These are phyloP conservation scores for Saturnispora sanitii DNA, from an alignment of 805 yeast species.

Conservation along the genomic window DNA sequence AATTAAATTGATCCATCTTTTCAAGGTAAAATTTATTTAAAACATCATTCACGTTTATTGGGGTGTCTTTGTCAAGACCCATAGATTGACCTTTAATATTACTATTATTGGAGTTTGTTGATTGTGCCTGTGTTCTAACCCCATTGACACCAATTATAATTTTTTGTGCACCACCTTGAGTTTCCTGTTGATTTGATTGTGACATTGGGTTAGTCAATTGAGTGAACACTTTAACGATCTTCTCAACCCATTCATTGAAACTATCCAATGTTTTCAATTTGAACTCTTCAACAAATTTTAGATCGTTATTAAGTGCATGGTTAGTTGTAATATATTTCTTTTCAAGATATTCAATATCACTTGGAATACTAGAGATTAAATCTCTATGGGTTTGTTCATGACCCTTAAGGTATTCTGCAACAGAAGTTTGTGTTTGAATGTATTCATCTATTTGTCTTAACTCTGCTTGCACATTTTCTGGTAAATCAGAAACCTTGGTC, in stretches of 20 bases:
- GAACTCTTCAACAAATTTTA: conserved; percentile 35
- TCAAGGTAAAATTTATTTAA: conserved; percentile 41
- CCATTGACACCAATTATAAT: conserved; percentile 27
- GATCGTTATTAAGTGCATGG: conserved; percentile 47
- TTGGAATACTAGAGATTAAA: conserved; percentile 60
- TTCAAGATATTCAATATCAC: conserved; percentile 56
- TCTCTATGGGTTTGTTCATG: conserved; percentile 54
- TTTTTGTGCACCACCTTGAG: conserved; percentile 15
- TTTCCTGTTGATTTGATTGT: conserved; percentile 17
- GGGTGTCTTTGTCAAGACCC: conserved; percentile 23
- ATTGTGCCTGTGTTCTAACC: conserved; percentile 16
- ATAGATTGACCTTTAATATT: conserved; percentile 25
- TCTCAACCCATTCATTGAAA: conserved; percentile 32
- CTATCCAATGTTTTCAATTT: conserved; percentile 30
- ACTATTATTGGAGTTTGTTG: conserved; percentile 13
- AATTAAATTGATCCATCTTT: conserved; percentile 32
- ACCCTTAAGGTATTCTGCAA: conserved; percentile 56
- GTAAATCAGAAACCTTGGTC: conserved; percentile 67
- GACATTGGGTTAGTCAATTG: conserved; percentile 30
- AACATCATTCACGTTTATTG: conserved; percentile 43
- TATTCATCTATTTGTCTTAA: conserved; percentile 62
- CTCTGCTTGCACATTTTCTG: conserved; percentile 59
- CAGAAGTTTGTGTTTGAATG: conserved; percentile 63
- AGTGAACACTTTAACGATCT: conserved; percentile 27
- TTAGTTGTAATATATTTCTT: conserved; percentile 53